Conservation (phyloP, 2,329 filamentous ascomycete genomes). For the Pseudocercospora vitis region DNA sequence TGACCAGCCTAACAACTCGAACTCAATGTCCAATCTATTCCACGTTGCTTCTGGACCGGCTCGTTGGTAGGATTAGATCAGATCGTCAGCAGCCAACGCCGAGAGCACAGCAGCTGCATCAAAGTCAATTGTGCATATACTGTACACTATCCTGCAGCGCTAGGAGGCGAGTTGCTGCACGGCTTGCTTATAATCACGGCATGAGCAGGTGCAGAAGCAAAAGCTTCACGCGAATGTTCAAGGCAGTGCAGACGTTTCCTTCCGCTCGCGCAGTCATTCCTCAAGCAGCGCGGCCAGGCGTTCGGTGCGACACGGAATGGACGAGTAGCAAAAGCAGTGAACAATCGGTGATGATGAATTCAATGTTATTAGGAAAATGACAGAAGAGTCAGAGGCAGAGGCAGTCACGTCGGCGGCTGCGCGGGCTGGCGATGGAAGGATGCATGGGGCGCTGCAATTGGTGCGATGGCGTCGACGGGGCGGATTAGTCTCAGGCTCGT, state of each 20-base stretch:
- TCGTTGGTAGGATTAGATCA: not conserved
- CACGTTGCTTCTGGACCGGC: not conserved
- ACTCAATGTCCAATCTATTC: not conserved
- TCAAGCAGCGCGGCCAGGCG: not conserved
- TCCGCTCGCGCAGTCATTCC: not conserved
- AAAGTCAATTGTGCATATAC: slow-evolving; percentile 2
- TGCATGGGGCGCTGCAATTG: slow-evolving; percentile 1
- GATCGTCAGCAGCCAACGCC: not conserved
- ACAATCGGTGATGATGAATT: not conserved
- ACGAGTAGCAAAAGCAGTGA: not conserved
- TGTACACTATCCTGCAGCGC: too few relatives aligned
- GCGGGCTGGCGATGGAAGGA: not conserved
- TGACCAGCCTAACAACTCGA: not conserved
- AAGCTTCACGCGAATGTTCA: not conserved
- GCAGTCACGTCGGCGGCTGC: slow-evolving; percentile 7
- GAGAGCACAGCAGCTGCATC: not conserved
- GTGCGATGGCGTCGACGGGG: slow-evolving; percentile 1
- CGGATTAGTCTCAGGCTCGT: slow-evolving; percentile 3
- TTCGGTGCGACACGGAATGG: not conserved
- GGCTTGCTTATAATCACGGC: slow-evolving; percentile 6
- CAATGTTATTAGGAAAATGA: not conserved
- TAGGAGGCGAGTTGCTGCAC: not conserved
- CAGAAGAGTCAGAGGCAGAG: slow-evolving; percentile 6
- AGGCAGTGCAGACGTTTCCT: not conserved
- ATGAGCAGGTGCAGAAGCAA: slow-evolving; percentile 2